These are phyloP conservation scores for Botrytis medusae DNA, from an alignment of 2,329 filamentous ascomycete species.

Conservation along the genomic window DNA sequence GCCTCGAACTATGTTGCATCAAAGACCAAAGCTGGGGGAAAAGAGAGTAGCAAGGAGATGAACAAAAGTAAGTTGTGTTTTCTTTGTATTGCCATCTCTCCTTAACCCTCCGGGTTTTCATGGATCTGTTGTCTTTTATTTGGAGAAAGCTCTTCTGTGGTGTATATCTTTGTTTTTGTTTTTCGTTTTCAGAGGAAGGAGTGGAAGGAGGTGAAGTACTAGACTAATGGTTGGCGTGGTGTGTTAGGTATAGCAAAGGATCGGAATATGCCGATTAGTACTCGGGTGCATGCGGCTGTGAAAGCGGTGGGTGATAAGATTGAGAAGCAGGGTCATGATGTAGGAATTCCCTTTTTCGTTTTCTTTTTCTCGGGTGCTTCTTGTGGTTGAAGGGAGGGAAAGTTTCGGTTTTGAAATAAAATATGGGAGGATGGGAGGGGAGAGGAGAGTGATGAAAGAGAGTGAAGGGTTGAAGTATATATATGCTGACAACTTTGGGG, in stretches of 20 bases:
- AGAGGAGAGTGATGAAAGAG: too few relatives aligned
- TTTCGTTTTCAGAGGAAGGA: too few relatives aligned
- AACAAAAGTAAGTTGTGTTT: not conserved
- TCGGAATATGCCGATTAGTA: not conserved
- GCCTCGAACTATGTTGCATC: not conserved
- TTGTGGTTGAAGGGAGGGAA: too few relatives aligned
- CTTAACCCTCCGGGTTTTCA: not conserved
- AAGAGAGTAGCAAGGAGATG: not conserved
- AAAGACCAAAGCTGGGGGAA: not conserved
- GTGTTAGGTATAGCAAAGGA: not conserved
- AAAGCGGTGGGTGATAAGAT: not conserved
- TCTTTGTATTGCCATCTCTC: not conserved
- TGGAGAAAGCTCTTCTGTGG: too few relatives aligned
- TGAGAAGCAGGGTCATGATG: conserved; percentile 5
- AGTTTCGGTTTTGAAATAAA: not conserved
- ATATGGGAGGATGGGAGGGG: not conserved
- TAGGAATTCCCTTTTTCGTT: not conserved
- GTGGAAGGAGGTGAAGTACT: too few relatives aligned
- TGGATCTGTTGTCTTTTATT: too few relatives aligned
- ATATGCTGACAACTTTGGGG: not conserved
- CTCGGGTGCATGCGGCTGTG: not conserved
- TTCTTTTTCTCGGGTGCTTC: not conserved
- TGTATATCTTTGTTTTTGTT: too few relatives aligned
- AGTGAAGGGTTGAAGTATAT: not conserved
- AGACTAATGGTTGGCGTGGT: not conserved